Conservation (phyloP, 257 asterid species). For the Sherardia arvensis region DNA sequence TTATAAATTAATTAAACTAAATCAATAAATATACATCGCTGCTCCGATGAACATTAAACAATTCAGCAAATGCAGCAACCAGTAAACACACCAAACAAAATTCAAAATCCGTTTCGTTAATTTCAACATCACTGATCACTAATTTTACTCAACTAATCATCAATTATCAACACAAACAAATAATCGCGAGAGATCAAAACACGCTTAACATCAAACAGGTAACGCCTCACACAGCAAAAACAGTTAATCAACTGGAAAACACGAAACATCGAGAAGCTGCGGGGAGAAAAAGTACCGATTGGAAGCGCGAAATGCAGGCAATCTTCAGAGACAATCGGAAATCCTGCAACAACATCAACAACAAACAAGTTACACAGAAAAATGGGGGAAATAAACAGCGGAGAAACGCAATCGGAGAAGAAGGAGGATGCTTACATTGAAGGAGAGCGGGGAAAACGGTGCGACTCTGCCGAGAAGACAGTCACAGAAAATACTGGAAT, state of each 20-base stretch:
- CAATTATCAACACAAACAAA: not conserved
- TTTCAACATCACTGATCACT: not conserved
- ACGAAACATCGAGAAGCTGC: constrained; percentile 4
- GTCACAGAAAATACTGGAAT: not conserved
- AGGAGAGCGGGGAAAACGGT: not conserved
- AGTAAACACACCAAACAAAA: not conserved
- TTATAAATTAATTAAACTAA: not conserved
- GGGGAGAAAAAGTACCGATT: constrained; percentile 20
- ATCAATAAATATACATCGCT: not conserved
- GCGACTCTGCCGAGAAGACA: not conserved
- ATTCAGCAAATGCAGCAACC: not conserved
- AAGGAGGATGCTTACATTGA: not conserved
- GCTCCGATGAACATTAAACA: not conserved
- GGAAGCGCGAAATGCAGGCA: constrained; percentile 16
- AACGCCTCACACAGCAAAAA: not conserved
- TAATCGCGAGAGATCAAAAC: not conserved
- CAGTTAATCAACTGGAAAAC: not conserved
- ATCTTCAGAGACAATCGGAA: constrained; percentile 8
- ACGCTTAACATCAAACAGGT: not conserved
- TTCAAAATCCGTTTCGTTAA: not conserved
- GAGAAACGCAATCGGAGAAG: not conserved
- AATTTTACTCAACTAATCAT: not conserved
- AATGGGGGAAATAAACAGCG: not conserved
- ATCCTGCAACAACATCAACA: not conserved
- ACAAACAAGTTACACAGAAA: not conserved